Conservation (phyloP, 2,329 filamentous ascomycete species). For the Emericellopsis cladophorae region DNA sequence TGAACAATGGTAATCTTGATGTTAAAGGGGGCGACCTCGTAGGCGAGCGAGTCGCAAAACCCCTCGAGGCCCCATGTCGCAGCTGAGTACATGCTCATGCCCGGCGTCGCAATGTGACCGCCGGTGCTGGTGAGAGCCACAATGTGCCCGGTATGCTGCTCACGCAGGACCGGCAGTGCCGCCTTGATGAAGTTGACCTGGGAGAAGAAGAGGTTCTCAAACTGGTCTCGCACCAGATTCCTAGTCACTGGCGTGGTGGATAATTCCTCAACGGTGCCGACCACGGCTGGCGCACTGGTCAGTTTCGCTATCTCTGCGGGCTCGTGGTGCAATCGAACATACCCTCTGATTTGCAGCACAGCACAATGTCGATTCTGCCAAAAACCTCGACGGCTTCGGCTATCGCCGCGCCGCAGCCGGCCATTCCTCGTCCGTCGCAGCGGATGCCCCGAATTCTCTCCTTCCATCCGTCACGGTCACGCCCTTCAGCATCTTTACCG, state of each 20-base stretch:
- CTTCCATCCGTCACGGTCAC: conserved; percentile 40
- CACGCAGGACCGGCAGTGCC: conserved; percentile 64
- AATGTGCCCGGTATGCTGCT: conserved; percentile 76
- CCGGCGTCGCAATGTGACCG: conserved; percentile 85
- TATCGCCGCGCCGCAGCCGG: conserved; percentile 72
- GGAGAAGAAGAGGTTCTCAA: conserved; percentile 89
- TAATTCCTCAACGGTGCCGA: conserved; percentile 86
- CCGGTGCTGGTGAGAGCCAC: conserved; percentile 83
- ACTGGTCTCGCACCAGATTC: conserved; percentile 77
- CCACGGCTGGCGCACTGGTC: conserved; percentile 45
- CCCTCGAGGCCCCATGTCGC: conserved; percentile 92
- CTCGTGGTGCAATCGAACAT: conserved; percentile 9
- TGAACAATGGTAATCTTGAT: conserved; percentile 93
- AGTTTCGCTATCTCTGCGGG: neutral
- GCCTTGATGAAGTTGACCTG: conserved; percentile 95
- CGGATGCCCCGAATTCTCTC: conserved; percentile 58
- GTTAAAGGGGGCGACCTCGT: conserved; percentile 94
- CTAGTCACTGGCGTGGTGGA: conserved; percentile 59
- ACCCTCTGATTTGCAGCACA: conserved; percentile 85
- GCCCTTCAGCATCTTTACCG: conserved; percentile 52
- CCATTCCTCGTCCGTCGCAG: conserved; percentile 46
- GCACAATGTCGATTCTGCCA: conserved; percentile 75
- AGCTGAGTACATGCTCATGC: conserved; percentile 81
- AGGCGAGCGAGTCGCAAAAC: conserved; percentile 88
- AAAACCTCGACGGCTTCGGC: conserved; percentile 79